phyloP scores from a whole-genome alignment of 2,329 filamentous ascomycete species.

The Beauveria scarabaeidicola region DNA sequence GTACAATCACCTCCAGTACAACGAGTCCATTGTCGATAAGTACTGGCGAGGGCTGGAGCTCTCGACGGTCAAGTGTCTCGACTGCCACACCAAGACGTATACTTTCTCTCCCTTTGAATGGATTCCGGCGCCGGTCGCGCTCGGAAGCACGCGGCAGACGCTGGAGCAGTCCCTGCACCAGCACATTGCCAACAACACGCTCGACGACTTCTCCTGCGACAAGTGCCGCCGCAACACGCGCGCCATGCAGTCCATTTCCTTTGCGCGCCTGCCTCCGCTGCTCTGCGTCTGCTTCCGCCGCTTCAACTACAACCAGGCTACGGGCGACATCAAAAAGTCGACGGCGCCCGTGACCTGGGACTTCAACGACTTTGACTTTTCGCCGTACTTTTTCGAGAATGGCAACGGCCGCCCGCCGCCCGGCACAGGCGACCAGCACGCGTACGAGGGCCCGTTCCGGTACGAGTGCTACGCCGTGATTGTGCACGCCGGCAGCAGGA shows the following conservation, averaged over 20 bases:
- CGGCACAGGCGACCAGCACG: constrained; percentile 27
- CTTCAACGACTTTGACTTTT: constrained; percentile 56
- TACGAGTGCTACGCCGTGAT: constrained; percentile 87
- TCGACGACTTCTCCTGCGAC: constrained; percentile 66
- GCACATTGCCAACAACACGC: constrained; percentile 58
- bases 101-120: constrained; percentile 45
- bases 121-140: constrained; percentile 35
- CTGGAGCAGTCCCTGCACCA: constrained; percentile 58
- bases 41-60: constrained; percentile 74
- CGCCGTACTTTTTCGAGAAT: constrained; percentile 32
- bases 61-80: constrained; percentile 60
- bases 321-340: constrained; percentile 49
- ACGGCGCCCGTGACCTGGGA: constrained; percentile 68
- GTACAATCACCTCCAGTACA: constrained; percentile 59
- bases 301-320: constrained; percentile 30
- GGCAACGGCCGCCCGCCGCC: constrained; percentile 23
- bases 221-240: constrained; percentile 60
- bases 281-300: constrained; percentile 70
- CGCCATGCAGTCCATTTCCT: constrained; percentile 61
- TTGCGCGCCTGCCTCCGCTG: constrained; percentile 71
- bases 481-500: constrained; percentile 60
- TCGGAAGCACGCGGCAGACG: constrained; percentile 22
- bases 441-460: constrained; percentile 48
- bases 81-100: constrained; percentile 41
- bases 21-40: constrained; percentile 67